Evolutionary conservation across 2,329 filamentous ascomycete species (phyloP).

Genomic region (Aspergillus intermedius): DNA sequence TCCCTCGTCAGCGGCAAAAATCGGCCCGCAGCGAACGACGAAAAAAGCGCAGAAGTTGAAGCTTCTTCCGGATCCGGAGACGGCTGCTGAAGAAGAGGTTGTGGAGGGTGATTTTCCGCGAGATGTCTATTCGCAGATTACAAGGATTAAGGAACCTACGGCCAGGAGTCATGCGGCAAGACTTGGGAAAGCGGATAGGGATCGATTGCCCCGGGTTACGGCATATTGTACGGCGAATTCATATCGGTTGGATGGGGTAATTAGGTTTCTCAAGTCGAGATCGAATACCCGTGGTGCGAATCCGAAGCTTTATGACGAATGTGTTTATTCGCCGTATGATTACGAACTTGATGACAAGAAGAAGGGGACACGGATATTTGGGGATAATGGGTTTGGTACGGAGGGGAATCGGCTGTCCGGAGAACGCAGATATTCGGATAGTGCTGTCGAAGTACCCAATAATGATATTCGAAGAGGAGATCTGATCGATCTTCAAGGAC

Average conservation of each 20-base stretch:
- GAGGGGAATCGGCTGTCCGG: slow-evolving; percentile 31
- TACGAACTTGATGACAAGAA: slow-evolving; percentile 55
- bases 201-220: slow-evolving; percentile 80
- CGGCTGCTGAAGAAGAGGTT: slow-evolving; percentile 70
- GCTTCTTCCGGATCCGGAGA: slow-evolving; percentile 83
- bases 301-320: slow-evolving; percentile 94
- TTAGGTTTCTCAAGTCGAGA: slow-evolving; percentile 84
- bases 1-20: slow-evolving; percentile 55
- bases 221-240: slow-evolving; percentile 93
- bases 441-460: slow-evolving; percentile 62
- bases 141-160: slow-evolving; percentile 92
- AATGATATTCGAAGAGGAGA: slow-evolving; percentile 52
- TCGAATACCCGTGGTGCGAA: slow-evolving; percentile 69
- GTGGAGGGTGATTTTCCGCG: slow-evolving; percentile 83
- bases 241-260: slow-evolving; percentile 82
- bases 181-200: slow-evolving; percentile 86
- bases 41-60: slow-evolving; percentile 97
- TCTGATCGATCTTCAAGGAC: slow-evolving; percentile 55
- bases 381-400: slow-evolving; percentile 30
- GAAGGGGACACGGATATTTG: slow-evolving; percentile 22
- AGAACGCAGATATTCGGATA: slow-evolving; percentile 63
- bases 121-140: slow-evolving; percentile 97
- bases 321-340: slow-evolving; percentile 89
- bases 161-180: slow-evolving; percentile 86
- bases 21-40: slow-evolving; percentile 88